Percentiles rank a stretch among this genome's conserved stretches.
These are phyloP conservation scores for Hyphopichia buzzinii DNA, from an alignment of 1,139 yeast species.

Conservation along the genomic window DNA sequence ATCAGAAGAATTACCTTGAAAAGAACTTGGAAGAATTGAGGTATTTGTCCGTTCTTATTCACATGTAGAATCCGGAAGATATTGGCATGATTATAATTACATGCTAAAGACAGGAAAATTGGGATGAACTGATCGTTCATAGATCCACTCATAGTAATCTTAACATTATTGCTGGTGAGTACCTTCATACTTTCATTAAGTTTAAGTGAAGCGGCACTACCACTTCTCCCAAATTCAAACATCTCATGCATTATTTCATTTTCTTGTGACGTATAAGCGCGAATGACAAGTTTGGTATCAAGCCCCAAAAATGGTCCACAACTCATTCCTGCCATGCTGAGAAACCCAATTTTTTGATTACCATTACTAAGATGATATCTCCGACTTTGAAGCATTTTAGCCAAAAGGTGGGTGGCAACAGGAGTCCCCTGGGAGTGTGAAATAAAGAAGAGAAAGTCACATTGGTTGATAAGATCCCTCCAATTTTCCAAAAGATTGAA, in stretches of 20 bases:
- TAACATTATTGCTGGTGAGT: slow-evolving; percentile 41
- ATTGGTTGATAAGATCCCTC: slow-evolving; percentile 28
- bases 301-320: slow-evolving; percentile 45
- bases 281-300: slow-evolving; percentile 44
- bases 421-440: slow-evolving; percentile 48
- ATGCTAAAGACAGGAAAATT: slow-evolving; percentile 43
- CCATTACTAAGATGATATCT: slow-evolving; percentile 7
- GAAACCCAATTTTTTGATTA: slow-evolving; percentile 33
- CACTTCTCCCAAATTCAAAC: slow-evolving; percentile 44
- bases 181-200: slow-evolving; percentile 30
- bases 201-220: slow-evolving; percentile 28
- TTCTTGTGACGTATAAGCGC: slow-evolving; percentile 46
- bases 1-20: slow-evolving; percentile 33
- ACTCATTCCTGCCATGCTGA: slow-evolving; percentile 46
- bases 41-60: slow-evolving; percentile 21
- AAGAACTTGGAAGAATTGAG: slow-evolving; percentile 29
- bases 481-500: slow-evolving; percentile 42
- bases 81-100: slow-evolving; percentile 51
- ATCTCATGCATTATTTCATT: slow-evolving; percentile 49
- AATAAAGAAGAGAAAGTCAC: slow-evolving; percentile 45
- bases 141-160: slow-evolving; percentile 49
- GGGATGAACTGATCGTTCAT: slow-evolving; percentile 47
- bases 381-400: slow-evolving; percentile 24
- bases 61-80: slow-evolving; percentile 43
- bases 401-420: slow-evolving; percentile 42